Percentiles rank a stretch among this genome's conserved stretches.
Evolutionary conservation across 2,329 filamentous ascomycete species (phyloP).

Genomic region (Aureobasidium namibiae): DNA sequence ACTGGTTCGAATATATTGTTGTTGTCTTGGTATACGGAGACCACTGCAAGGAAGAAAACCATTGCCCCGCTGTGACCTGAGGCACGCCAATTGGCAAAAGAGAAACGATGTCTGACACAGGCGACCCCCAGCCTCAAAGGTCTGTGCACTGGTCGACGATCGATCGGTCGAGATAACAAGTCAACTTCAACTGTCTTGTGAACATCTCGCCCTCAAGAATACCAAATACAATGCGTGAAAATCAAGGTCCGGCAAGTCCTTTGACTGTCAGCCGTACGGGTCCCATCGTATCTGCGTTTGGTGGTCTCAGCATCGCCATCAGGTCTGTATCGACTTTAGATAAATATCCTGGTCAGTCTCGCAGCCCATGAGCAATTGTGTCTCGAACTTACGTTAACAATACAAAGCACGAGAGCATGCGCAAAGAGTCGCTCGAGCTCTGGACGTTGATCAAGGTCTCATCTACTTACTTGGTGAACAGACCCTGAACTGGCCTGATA

Average conservation of each 20-base stretch:
- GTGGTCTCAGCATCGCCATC: conserved; percentile 5
- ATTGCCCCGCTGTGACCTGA: not conserved
- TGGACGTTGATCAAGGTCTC: conserved; percentile 38
- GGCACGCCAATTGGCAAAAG: not conserved
- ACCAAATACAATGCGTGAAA: not conserved
- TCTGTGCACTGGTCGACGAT: not conserved
- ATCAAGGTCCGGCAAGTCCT: not conserved
- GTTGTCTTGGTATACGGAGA: not conserved
- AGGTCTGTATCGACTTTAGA: conserved; percentile 12
- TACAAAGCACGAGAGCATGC: conserved; percentile 17
- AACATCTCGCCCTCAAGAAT: not conserved
- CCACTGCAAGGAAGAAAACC: too few species aligned
- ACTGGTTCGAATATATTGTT: not conserved
- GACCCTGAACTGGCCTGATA: conserved; percentile 46
- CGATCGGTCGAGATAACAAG: not conserved
- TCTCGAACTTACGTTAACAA: not conserved
- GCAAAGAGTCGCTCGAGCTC: conserved; percentile 13
- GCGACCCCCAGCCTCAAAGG: not conserved
- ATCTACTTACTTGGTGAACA: conserved; percentile 49
- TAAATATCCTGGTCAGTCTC: conserved; percentile 16
- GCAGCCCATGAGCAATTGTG: not conserved
- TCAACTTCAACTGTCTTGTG: not conserved
- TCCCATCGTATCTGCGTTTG: not conserved
- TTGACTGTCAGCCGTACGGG: not conserved
- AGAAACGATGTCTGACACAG: not conserved